Evolutionary conservation across 2,329 filamentous ascomycete species (phyloP).

Genomic region (Fusarium sp.): DNA sequence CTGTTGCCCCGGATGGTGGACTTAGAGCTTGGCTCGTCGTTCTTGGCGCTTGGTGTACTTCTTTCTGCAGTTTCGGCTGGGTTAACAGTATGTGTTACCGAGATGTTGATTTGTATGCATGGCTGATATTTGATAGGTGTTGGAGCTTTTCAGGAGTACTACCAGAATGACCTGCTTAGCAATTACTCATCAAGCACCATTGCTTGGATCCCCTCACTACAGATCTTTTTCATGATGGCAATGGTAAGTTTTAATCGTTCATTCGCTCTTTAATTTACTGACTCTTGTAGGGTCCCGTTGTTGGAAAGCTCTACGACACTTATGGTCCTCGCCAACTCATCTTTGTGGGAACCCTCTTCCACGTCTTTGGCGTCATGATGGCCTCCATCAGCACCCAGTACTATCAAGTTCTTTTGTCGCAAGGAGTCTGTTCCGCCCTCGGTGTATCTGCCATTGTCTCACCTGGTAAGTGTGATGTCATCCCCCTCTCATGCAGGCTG

Average conservation of each 20-base stretch:
- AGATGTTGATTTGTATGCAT: background rate
- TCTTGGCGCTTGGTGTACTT: conserved; percentile 51
- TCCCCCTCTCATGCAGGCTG: background rate
- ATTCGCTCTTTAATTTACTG: no score
- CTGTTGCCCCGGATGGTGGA: conserved; percentile 23
- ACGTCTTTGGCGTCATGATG: conserved; percentile 71
- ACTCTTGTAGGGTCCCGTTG: conserved; percentile 58
- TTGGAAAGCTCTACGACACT: conserved; percentile 69
- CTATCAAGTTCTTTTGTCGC: conserved; percentile 53
- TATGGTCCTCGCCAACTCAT: conserved; percentile 67
- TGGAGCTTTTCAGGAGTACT: conserved; percentile 67
- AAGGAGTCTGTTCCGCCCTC: conserved; percentile 50
- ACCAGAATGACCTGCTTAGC: conserved; percentile 57
- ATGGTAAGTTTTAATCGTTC: conserved; percentile 51
- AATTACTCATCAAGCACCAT: conserved; percentile 61
- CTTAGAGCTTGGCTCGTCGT: conserved; percentile 51
- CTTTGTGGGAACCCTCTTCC: conserved; percentile 59
- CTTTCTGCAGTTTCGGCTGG: conserved; percentile 54
- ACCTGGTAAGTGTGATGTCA: conserved; percentile 32
- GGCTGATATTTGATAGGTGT: conserved; percentile 42
- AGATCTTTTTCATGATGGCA: conserved; percentile 63
- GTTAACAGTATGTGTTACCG: conserved; percentile 53
- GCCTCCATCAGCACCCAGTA: conserved; percentile 57
- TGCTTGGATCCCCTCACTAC: conserved; percentile 68
- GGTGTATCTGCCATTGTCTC: conserved; percentile 49